These are phyloP conservation scores for Lupinus albus DNA, from an alignment of 306 rosid genomes.

Conservation along the genomic window DNA sequence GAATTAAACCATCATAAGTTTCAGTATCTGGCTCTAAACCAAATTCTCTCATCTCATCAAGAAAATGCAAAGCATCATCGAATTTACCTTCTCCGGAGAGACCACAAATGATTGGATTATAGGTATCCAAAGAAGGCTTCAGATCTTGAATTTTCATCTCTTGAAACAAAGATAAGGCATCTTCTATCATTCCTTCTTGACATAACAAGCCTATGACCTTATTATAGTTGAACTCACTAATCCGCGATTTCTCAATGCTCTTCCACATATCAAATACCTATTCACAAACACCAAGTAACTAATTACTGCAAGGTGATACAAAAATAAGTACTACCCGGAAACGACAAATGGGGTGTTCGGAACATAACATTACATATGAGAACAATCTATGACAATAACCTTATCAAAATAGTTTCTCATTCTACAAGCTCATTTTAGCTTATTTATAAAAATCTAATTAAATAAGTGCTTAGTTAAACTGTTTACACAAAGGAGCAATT, in stretches of 20 bases:
- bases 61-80: constrained; percentile 47
- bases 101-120: constrained; percentile 62
- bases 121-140: constrained; percentile 51
- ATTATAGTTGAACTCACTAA: constrained; percentile 58
- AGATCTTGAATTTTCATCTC: constrained; percentile 60
- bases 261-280: constrained; percentile 76
- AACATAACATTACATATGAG: no score
- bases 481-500: no score
- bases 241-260: constrained; percentile 58
- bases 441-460: no score
- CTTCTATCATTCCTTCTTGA: constrained; percentile 63
- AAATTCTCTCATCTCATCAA: constrained; percentile 61
- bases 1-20: constrained; percentile 65
- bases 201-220: constrained; percentile 55
- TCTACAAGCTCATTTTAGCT: no score
- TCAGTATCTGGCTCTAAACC: constrained; percentile 51
- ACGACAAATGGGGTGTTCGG: not conserved
- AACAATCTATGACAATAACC: no score
- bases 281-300: constrained; percentile 36
- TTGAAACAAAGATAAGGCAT: constrained; percentile 50
- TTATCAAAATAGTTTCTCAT: no score
- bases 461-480: no score
- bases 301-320: constrained; percentile 11
- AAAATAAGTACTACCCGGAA: constrained; percentile 7
- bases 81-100: constrained; percentile 56